Evolutionary conservation across 2,329 filamentous ascomycete genomes (phyloP).

Genomic region (Neopestalotiopsis sp.): DNA sequence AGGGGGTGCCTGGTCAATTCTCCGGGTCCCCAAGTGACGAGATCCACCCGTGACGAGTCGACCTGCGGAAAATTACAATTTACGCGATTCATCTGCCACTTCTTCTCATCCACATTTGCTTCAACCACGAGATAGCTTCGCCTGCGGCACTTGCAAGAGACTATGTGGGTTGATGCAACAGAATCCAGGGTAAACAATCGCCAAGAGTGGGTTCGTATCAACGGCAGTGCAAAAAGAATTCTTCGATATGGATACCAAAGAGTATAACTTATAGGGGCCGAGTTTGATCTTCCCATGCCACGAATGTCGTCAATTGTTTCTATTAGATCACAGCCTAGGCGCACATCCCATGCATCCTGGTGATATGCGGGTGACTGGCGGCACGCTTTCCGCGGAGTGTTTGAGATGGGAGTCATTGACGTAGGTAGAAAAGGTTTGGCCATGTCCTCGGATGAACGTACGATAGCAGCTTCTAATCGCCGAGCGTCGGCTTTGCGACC

Average conservation of each 20-base stretch:
- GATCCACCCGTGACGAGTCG: neutral
- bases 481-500: too few relatives aligned
- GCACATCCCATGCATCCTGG: too few relatives aligned
- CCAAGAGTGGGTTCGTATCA: neutral
- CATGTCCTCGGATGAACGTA: too few relatives aligned
- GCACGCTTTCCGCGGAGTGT: too few relatives aligned
- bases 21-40: neutral
- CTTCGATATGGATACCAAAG: neutral
- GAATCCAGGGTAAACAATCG: neutral
- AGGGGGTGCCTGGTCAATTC: neutral
- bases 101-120: neutral
- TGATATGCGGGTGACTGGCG: too few relatives aligned
- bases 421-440: too few relatives aligned
- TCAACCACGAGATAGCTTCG: neutral
- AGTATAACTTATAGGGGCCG: neutral
- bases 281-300: neutral
- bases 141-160: neutral
- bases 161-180: neutral
- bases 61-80: neutral
- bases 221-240: neutral
- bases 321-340: too few relatives aligned
- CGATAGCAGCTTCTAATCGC: too few relatives aligned
- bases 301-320: too few relatives aligned
- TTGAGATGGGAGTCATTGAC: too few relatives aligned
- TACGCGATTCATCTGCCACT: neutral